Conservation (phyloP, 2,329 filamentous ascomycete species). For the Colletotrichum liaoningense region DNA sequence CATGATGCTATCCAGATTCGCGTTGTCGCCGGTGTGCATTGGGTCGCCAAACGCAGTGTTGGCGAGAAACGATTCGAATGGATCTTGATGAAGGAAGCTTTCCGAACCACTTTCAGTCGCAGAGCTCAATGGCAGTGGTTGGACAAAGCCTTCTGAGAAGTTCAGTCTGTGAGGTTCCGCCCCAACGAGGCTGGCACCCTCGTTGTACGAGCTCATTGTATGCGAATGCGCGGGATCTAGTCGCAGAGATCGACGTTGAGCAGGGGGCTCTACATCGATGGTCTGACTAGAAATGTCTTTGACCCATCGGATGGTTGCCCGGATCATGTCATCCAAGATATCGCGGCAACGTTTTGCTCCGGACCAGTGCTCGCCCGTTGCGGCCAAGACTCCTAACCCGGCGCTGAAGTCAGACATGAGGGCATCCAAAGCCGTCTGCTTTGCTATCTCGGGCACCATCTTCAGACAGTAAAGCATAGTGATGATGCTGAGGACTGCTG, state of each 20-base stretch:
- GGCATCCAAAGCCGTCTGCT: slow-evolving; percentile 40
- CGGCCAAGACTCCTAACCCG: slow-evolving; percentile 59
- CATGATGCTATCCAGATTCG: slow-evolving; percentile 48
- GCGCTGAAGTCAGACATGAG: slow-evolving; percentile 55
- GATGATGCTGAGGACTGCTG: slow-evolving; percentile 58
- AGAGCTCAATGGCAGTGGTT: neutral
- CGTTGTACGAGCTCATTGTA: slow-evolving; percentile 1
- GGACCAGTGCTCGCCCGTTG: slow-evolving; percentile 63
- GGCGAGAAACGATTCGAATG: slow-evolving; percentile 41
- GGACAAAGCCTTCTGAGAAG: neutral
- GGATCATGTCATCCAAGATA: slow-evolving; percentile 54
- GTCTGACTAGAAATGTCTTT: slow-evolving; percentile 11
- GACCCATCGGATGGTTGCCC: slow-evolving; percentile 45
- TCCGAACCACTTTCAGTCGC: neutral
- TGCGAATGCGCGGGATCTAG: neutral
- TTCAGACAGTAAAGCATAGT: slow-evolving; percentile 64
- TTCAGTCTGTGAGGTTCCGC: neutral
- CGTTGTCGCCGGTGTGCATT: slow-evolving; percentile 42
- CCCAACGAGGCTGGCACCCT: neutral
- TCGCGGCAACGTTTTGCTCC: slow-evolving; percentile 59
- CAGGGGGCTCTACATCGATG: neutral
- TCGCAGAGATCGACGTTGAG: slow-evolving; percentile 11
- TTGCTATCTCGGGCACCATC: slow-evolving; percentile 54
- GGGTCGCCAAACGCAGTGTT: slow-evolving; percentile 43
- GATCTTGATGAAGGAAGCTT: slow-evolving; percentile 18